Conservation (phyloP, 1,284 basidiomycete genomes). For the Fomitiporia mediterranea region DNA sequence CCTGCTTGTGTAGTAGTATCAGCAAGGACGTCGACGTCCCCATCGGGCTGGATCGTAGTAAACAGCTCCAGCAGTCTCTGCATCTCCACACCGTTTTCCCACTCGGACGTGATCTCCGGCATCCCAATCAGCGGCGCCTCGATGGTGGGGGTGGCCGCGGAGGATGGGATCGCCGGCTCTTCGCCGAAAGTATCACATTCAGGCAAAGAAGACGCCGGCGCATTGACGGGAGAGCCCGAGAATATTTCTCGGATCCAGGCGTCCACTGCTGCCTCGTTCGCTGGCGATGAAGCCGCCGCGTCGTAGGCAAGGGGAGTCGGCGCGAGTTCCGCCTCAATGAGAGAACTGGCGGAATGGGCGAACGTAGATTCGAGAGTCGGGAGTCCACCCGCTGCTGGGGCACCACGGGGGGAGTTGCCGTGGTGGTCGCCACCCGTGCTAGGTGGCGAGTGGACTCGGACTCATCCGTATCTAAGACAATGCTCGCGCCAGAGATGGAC, state of each 20-base stretch:
- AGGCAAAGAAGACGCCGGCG: conserved; percentile 34
- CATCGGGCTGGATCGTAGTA: conserved; percentile 34
- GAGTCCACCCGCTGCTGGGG: conserved; percentile 86
- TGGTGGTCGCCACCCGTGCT: conserved; percentile 87
- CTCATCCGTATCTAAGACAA: conserved; percentile 26
- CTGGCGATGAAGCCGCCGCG: conserved; percentile 22
- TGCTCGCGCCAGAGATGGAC: conserved; percentile 22
- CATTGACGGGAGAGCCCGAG: conserved; percentile 44
- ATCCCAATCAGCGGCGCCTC: conserved; percentile 20
- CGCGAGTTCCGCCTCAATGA: conserved; percentile 26
- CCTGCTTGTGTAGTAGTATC: conserved; percentile 1
- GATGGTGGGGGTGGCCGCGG: conserved; percentile 23
- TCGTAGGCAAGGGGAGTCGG: conserved; percentile 21
- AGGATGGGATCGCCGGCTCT: conserved; percentile 20
- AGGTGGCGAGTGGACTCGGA: conserved; percentile 81
- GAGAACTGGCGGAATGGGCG: conserved; percentile 29
- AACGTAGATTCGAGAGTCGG: conserved; percentile 12
- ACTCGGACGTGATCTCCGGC: conserved; percentile 27
- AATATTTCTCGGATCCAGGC: conserved; percentile 63
- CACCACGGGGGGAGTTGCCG: conserved; percentile 49
- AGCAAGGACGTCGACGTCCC: conserved; percentile 26
- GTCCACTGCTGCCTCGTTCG: conserved; percentile 59
- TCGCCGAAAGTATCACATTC: conserved; percentile 23
- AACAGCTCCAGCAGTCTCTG: conserved; percentile 56
- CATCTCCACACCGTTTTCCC: conserved; percentile 51